These are phyloP conservation scores for Alternaria sp. DNA, from an alignment of 2,329 filamentous ascomycete species.

Conservation along the genomic window DNA sequence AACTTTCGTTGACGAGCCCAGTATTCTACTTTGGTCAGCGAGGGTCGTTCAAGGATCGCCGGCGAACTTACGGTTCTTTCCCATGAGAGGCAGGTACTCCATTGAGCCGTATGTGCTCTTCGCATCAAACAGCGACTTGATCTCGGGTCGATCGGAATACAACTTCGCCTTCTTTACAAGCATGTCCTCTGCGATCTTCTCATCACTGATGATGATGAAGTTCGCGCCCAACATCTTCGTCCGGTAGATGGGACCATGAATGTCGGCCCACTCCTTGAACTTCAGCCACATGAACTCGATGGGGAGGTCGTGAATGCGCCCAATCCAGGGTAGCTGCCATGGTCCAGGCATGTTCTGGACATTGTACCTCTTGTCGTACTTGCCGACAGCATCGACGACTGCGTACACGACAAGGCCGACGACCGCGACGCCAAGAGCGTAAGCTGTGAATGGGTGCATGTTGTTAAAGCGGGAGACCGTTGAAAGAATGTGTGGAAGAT, in stretches of 20 bases:
- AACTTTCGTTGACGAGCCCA: conserved; percentile 64
- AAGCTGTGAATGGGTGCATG: conserved; percentile 54
- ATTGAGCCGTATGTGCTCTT: conserved; percentile 64
- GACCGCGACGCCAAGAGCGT: conserved; percentile 48
- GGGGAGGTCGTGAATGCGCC: conserved; percentile 48
- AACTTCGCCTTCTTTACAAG: conserved; percentile 61
- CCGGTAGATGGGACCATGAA: conserved; percentile 47
- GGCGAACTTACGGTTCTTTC: conserved; percentile 60
- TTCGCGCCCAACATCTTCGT: conserved; percentile 52
- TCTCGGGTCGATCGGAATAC: conserved; percentile 61
- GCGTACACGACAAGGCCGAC: conserved; percentile 48
- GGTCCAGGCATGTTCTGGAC: conserved; percentile 53
- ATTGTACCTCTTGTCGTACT: conserved; percentile 50
- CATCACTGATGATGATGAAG: conserved; percentile 61
- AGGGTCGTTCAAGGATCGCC: neutral
- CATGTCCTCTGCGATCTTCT: conserved; percentile 62
- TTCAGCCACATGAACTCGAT: conserved; percentile 60
- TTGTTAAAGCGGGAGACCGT: conserved; percentile 9
- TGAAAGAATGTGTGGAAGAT: neutral
- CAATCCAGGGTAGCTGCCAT: conserved; percentile 47
- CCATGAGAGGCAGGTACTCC: conserved; percentile 66
- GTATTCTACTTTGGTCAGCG: conserved; percentile 52
- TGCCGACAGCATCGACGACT: conserved; percentile 45
- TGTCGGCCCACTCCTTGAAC: conserved; percentile 54
- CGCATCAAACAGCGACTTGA: conserved; percentile 62